These are phyloP conservation scores for Albifimbria verrucaria DNA, from an alignment of 2,329 filamentous ascomycete species.

Conservation along the genomic window DNA sequence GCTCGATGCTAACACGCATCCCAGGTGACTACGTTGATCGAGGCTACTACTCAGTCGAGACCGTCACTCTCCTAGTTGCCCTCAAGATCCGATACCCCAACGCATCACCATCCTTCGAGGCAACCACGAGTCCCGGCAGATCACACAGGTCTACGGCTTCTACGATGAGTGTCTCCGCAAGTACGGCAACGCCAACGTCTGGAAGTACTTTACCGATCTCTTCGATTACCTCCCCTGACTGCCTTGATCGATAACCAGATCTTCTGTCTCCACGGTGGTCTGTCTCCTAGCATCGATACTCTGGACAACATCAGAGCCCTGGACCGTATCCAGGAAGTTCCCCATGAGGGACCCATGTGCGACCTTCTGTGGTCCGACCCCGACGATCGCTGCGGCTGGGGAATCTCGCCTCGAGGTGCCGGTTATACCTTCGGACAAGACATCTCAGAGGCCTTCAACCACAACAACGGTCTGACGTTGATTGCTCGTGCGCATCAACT, in stretches of 20 bases:
- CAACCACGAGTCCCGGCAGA: conserved; percentile 94
- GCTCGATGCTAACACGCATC: conserved; percentile 6
- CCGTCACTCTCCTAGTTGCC: conserved; percentile 90
- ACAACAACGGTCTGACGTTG: conserved; percentile 95
- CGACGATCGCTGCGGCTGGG: conserved; percentile 94
- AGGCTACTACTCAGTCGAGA: conserved; percentile 96
- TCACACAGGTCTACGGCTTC: conserved; percentile 96
- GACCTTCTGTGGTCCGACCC: conserved; percentile 98
- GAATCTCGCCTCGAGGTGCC: conserved; percentile 89
- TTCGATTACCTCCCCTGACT: conserved; percentile 98
- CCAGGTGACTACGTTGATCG: conserved; percentile 96
- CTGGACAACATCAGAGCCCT: conserved; percentile 93
- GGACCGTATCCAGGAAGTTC: conserved; percentile 96
- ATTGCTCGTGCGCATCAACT: conserved; percentile 96
- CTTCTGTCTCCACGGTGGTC: conserved; percentile 94
- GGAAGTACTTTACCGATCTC: conserved; percentile 95
- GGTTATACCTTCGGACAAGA: conserved; percentile 96
- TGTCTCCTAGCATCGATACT: conserved; percentile 94
- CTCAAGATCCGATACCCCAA: conserved; percentile 97
- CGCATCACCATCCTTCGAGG: conserved; percentile 94
- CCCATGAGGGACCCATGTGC: conserved; percentile 97
- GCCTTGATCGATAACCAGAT: conserved; percentile 99
- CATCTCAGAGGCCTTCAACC: conserved; percentile 98
- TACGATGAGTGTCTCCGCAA: conserved; percentile 97
- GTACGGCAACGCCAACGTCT: conserved; percentile 95